phyloP scores from a whole-genome alignment of 1,284 basidiomycete genomes.

The Tilletia indica region DNA sequence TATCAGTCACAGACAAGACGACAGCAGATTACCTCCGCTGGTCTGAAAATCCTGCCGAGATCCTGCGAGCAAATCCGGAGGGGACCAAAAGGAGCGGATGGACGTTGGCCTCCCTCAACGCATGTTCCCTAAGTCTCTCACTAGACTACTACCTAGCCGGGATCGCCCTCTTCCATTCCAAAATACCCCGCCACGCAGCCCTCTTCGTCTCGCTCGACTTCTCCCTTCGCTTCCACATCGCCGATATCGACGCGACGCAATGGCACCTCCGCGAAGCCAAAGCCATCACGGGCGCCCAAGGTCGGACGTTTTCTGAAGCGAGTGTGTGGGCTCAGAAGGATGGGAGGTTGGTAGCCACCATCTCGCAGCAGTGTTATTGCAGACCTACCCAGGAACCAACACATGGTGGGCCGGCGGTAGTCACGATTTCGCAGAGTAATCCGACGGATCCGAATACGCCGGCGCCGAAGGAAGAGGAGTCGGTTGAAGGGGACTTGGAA shows the following conservation, averaged over 20 bases:
- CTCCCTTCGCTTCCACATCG: conserved; percentile 17
- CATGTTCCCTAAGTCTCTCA: not conserved
- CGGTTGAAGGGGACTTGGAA: not conserved
- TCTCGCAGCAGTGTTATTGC: conserved; percentile 14
- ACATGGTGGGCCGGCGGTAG: not conserved
- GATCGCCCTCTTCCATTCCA: not conserved
- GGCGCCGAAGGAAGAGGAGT: not conserved
- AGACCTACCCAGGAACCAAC: not conserved
- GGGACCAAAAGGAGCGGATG: not conserved
- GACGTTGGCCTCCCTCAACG: conserved; percentile 10
- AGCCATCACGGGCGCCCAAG: not conserved
- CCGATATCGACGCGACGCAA: conserved; percentile 14
- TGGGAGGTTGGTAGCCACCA: not conserved
- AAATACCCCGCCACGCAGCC: not conserved
- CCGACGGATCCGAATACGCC: not conserved
- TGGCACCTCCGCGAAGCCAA: conserved; percentile 19
- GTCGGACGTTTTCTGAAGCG: conserved; percentile 13
- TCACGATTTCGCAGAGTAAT: conserved; percentile 9
- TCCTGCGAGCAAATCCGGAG: not conserved
- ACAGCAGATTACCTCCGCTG: conserved; percentile 4
- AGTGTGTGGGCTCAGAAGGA: not conserved
- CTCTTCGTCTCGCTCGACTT: conserved; percentile 21
- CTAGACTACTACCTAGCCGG: conserved; percentile 14
- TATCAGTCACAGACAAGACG: conserved; percentile 6
- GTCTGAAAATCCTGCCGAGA: not conserved